Evolutionary conservation across 2,329 filamentous ascomycete genomes (phyloP).

Genomic region (Septoria linicola): DNA sequence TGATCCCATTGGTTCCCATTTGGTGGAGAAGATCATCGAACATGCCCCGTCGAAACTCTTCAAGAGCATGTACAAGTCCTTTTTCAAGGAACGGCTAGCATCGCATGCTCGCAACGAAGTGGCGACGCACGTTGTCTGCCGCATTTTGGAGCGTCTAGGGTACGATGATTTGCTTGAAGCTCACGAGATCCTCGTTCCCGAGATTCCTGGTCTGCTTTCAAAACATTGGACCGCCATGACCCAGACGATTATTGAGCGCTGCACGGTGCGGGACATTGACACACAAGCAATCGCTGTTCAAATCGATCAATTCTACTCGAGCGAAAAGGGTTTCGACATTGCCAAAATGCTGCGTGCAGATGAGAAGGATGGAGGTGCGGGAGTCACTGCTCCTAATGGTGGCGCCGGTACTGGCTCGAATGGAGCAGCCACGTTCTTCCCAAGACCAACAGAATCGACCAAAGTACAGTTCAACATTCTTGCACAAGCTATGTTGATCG

Average conservation of each 20-base stretch:
- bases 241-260: constrained; percentile 79
- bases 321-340: constrained; percentile 50
- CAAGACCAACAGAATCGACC: constrained; percentile 31
- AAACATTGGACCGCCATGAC: constrained; percentile 76
- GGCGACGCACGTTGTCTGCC: constrained; percentile 81
- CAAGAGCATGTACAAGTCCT: constrained; percentile 77
- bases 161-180: constrained; percentile 80
- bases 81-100: constrained; percentile 76
- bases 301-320: constrained; percentile 58
- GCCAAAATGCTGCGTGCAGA: constrained; percentile 61
- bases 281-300: constrained; percentile 56
- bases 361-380: constrained; percentile 34
- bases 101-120: constrained; percentile 85
- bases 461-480: constrained; percentile 75
- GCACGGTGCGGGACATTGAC: constrained; percentile 64
- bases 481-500: constrained; percentile 73
- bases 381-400: constrained; percentile 2
- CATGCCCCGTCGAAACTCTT: constrained; percentile 84
- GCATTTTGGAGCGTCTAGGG: constrained; percentile 76
- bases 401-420: constrained; percentile 14
- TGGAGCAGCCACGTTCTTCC: constrained; percentile 16
- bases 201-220: constrained; percentile 70
- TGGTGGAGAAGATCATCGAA: constrained; percentile 82
- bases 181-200: constrained; percentile 68
- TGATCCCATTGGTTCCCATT: constrained; percentile 82